Conservation (phyloP, 345 rosid species). For the Syzygium grande region DNA sequence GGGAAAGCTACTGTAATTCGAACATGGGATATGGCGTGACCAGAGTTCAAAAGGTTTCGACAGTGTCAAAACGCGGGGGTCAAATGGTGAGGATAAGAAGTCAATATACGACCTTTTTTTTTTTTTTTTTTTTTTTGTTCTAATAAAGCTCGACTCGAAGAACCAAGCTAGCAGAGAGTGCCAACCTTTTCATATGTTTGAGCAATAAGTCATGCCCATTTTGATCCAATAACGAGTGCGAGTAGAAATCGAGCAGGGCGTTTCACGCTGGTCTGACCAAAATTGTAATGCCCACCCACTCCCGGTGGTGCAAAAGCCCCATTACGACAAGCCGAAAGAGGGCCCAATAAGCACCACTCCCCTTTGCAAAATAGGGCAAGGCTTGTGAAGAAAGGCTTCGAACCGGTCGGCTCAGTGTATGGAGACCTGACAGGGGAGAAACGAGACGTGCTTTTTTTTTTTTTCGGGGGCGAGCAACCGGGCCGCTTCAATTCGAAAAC, state of each 20-base stretch:
- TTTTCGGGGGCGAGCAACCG: not conserved
- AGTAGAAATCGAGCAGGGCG: too few relatives aligned
- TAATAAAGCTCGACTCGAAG: not conserved
- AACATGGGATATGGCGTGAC: not conserved
- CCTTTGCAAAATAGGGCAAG: not conserved
- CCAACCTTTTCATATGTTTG: too few relatives aligned
- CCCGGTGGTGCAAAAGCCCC: not conserved
- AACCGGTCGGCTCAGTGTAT: not conserved
- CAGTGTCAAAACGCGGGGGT: too few relatives aligned
- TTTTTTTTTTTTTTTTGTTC: not conserved
- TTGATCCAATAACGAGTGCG: too few relatives aligned
- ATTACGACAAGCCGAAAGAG: not conserved
- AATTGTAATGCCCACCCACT: not conserved
- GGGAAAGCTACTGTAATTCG: not conserved
- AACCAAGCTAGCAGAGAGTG: not conserved
- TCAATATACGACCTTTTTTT: not conserved
- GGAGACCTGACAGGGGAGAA: not conserved
- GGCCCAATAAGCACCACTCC: not conserved
- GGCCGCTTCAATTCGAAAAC: not conserved
- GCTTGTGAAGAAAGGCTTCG: not conserved
- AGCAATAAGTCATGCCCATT: too few relatives aligned
- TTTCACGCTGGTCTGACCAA: not conserved
- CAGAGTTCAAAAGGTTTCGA: not conserved
- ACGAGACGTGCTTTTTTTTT: not conserved
- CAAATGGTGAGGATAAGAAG: not conserved